These are phyloP conservation scores for Phytopythium chamaehyphon DNA, from an alignment of 352 stramenopile species.

Conservation along the genomic window DNA sequence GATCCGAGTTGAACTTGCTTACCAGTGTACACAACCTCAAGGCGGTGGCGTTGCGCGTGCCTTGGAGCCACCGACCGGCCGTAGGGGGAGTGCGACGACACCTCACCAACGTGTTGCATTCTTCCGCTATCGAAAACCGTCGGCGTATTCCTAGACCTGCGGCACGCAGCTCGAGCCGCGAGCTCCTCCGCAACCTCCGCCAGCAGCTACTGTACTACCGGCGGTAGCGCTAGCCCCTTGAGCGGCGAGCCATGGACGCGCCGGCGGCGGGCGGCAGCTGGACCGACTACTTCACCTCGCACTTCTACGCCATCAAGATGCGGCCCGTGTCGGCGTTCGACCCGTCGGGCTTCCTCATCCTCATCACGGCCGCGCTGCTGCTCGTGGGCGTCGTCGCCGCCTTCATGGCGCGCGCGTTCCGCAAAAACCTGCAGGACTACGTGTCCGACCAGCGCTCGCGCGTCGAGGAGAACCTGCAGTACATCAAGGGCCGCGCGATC, in stretches of 20 bases:
- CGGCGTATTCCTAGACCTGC: not conserved
- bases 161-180: not conserved
- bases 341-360: constrained; percentile 82
- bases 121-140: constrained; percentile 2
- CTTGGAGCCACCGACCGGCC: not conserved
- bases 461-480: constrained; percentile 69
- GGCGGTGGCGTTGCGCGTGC: not conserved
- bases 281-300: constrained; percentile 67
- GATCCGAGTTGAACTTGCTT: not conserved
- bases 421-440: constrained; percentile 78
- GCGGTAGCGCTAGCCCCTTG: too few species aligned
- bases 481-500: constrained; percentile 66
- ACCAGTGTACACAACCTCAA: not conserved
- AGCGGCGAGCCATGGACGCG: constrained; percentile 58
- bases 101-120: constrained; percentile 3
- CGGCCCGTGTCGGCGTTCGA: constrained; percentile 80
- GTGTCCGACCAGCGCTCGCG: constrained; percentile 58
- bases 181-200: not conserved
- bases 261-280: constrained; percentile 20
- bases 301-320: constrained; percentile 85
- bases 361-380: constrained; percentile 65
- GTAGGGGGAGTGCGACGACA: constrained; percentile 6
- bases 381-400: constrained; percentile 58
- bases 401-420: constrained; percentile 37
- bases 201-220: too few species aligned